Conservation (phyloP, 139 green algal genomes). For the Asterochloris erici region DNA sequence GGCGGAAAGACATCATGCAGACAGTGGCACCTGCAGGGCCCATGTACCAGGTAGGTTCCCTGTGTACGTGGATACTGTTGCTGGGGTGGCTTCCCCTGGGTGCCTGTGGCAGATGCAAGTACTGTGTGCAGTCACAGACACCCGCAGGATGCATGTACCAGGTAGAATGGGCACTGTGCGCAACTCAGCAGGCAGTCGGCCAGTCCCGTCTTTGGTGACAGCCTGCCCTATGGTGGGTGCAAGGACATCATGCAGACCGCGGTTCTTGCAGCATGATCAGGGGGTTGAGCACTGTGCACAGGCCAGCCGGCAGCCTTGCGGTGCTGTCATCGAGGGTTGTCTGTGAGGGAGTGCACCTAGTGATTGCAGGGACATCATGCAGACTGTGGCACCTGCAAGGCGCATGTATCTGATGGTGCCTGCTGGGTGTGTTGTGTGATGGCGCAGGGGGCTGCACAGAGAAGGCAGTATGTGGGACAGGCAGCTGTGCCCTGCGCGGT, state of each 20-base stretch:
- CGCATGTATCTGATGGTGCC: neutral
- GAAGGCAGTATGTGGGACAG: too few relatives aligned
- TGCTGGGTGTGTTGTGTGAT: neutral
- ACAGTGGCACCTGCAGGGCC: constrained; percentile 94
- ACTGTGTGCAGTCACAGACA: neutral
- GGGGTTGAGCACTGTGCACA: too few relatives aligned
- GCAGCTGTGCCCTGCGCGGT: too few relatives aligned
- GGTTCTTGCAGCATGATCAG: too few relatives aligned
- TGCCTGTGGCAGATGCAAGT: neutral
- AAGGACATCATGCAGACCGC: too few relatives aligned
- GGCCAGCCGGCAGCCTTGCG: neutral
- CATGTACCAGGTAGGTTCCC: constrained; percentile 86
- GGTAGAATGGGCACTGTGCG: neutral
- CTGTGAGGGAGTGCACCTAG: neutral
- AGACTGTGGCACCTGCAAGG: neutral
- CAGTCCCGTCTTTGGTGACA: too few relatives aligned
- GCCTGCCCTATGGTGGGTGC: too few relatives aligned
- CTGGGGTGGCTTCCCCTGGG: too few relatives aligned
- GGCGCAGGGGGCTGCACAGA: neutral
- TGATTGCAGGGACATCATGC: neutral
- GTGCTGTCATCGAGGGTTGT: neutral
- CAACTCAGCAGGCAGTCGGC: too few relatives aligned
- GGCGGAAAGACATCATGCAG: constrained; percentile 95
- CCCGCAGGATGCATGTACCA: neutral
- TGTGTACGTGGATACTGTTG: neutral